Evolutionary conservation across 805 yeast species (phyloP), one percentile per base, ranked within the genome.

Genomic region (Zygosaccharomyces rouxii): DNA sequence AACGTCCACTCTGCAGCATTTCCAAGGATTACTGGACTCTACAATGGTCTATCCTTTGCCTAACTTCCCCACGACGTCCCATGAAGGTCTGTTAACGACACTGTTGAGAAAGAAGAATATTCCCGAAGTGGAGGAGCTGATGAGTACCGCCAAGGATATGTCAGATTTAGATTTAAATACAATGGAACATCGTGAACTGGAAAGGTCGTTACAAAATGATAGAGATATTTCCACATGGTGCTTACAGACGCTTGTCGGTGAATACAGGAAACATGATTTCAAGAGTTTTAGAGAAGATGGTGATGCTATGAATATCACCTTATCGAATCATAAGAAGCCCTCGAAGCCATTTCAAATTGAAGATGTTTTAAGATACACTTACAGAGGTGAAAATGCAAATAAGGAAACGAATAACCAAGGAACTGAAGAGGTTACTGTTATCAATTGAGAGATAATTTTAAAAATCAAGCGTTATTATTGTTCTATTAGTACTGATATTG

Each of bases 121-220:
- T 9, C 98, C 99, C 0, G 97, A 90, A 53, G 95, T 92, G 2
- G 86, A 82, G 44, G 86, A 80, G 41, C 92, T 98, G 97, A 78
- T 89, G 6, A 73, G 74, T 29, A 66, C 70, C 18, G 79, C 79
- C 1, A 68, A 60, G 37, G 69, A 67, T 35, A 54, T 60, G 11
- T 55, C 66, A 2, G 68, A 62, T 19, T 44, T 71, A 60, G 55
- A 59, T 55, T 21, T 62, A 16, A 53, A 55, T 18, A 52, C 60
- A 18, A 41, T 58, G 46, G 58, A 59, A 42, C 55, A 55, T 23
- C 60, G 64, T 23, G 62, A 56, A 44, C 53, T 63, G 26, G 49
- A 40, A 40, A 62, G 51, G 31, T 61, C 57, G 13, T 41, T 64
- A 10, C 52, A 68, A 21, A 71, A 67, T n/a, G 84, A 80, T 52